Evolutionary conservation across 192 early-diverging fungal species (phyloP).

Genomic region (Polychytrium aggregatum): DNA sequence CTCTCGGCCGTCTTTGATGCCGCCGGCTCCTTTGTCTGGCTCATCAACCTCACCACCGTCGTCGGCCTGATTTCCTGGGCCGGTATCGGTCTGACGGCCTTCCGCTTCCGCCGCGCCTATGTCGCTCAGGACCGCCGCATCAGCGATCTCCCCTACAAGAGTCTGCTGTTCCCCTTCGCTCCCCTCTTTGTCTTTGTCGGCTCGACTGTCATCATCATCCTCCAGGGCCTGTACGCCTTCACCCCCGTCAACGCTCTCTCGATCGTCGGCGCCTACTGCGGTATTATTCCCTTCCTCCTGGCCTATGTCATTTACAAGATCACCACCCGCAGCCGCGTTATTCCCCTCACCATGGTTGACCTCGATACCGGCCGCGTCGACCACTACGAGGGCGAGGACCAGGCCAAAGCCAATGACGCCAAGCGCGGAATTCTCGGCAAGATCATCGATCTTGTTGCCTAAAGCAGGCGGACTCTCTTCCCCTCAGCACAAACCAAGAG

Average conservation of each 20-base stretch:
- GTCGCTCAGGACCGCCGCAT: slow-evolving; percentile 20
- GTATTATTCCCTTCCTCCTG: too few relatives aligned
- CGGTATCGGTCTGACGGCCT: slow-evolving; percentile 26
- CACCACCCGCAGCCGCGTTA: too few relatives aligned
- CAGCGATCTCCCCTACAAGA: slow-evolving; percentile 17
- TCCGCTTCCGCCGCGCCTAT: slow-evolving; percentile 26
- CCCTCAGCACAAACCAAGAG: too few relatives aligned
- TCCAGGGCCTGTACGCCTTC: slow-evolving; percentile 4
- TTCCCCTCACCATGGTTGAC: too few relatives aligned
- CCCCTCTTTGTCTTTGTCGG: slow-evolving; percentile 8
- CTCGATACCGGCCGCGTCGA: too few relatives aligned
- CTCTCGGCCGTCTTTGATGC: slow-evolving; percentile 39
- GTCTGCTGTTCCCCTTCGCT: slow-evolving; percentile 14
- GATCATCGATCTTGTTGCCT: too few relatives aligned
- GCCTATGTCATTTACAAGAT: too few relatives aligned
- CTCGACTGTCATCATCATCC: slow-evolving; percentile 8
- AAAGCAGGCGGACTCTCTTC: too few relatives aligned
- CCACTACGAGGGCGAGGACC: too few relatives aligned
- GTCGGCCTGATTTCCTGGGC: slow-evolving; percentile 25
- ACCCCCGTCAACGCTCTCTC: too few relatives aligned
- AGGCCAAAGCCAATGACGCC: too few relatives aligned
- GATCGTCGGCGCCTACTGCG: neutral
- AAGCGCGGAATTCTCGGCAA: too few relatives aligned
- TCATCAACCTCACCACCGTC: slow-evolving; percentile 20
- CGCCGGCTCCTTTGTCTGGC: slow-evolving; percentile 30